Evolutionary conservation across 176 grass and related monocot species (phyloP), one percentile per base, ranked within the genome.

Genomic region (Phoenix dactylifera): DNA sequence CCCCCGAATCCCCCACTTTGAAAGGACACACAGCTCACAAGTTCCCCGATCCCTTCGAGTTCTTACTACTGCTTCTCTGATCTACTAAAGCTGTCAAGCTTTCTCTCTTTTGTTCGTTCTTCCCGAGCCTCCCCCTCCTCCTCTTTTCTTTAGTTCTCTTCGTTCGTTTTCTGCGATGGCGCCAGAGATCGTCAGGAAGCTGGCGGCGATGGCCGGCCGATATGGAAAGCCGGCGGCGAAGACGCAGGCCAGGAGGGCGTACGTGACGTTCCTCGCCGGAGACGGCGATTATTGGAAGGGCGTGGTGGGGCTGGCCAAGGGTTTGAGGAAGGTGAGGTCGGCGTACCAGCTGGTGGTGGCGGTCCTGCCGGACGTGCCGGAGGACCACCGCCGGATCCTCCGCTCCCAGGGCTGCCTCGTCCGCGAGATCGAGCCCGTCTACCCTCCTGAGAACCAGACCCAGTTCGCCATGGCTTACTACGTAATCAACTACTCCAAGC

Each of bases 401-500:
- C 3, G 2, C 24, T 50, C 18, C 0, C 83, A 89, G 28, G 90
- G 90, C 24, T 89, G 90, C 67, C 0, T 82, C n/a, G 49, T 95
- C 56, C 86, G 90, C 7, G 68, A 95, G 74, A 86, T 95, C 63
- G 29, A 68, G 52, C 90, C 86, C 0, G 80, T 95, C 3, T 78
- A 86, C 65, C 90, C 90, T 7, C 90, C 86, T 0, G 70, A 83
- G 53, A 89, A 52, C 62, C 74, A 86, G 63, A 89, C 85, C 3
- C 69, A 84, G 64, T 95, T 86, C 59, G 86, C 90, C 57, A 95
- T 89, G 90, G 76, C 90, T 0, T 95, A 89, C 69, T 95, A 95
- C 29, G 90, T 95, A 22, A 81, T 95, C 73, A 95, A 95, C 76
- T 95, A 95, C 82, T 95, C 90, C 55, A 95, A 95, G 74, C 86